Evolutionary conservation across 164 flowering plant species (phyloP).

Genomic region (Litsea cubeba): DNA sequence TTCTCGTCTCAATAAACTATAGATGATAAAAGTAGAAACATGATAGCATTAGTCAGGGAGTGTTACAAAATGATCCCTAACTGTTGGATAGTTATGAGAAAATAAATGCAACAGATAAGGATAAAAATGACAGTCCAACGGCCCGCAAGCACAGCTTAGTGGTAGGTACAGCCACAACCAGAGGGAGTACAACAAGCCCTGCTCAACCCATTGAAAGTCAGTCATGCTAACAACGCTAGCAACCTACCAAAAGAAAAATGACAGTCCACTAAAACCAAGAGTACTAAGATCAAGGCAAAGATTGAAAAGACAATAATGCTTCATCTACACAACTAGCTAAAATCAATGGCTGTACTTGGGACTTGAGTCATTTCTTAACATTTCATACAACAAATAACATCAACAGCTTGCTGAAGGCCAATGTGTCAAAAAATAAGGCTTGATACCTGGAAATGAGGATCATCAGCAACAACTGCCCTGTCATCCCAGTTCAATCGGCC

Average conservation of each 20-base stretch:
- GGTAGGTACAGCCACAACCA: too few relatives aligned
- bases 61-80: too few relatives aligned
- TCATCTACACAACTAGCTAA: neutral
- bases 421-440: neutral
- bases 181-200: too few relatives aligned
- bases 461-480: slow-evolving; percentile 90
- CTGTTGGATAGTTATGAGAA: too few relatives aligned
- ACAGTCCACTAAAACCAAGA: neutral
- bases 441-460: slow-evolving; percentile 96
- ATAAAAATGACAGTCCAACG: too few relatives aligned
- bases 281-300: neutral
- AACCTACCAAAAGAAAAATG: too few relatives aligned
- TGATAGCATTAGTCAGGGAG: neutral
- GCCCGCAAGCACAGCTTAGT: too few relatives aligned
- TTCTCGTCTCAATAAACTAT: neutral
- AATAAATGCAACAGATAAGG: neutral
- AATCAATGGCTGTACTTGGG: neutral
- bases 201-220: too few relatives aligned
- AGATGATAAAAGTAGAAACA: neutral
- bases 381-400: neutral
- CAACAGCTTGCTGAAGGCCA: neutral
- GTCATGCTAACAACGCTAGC: too few relatives aligned
- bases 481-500: slow-evolving; percentile 96
- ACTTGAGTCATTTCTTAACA: neutral
- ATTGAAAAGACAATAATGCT: neutral